Base-by-base conservation (phyloP, 441 rosid species). In the Sinapis alba region DNA sequence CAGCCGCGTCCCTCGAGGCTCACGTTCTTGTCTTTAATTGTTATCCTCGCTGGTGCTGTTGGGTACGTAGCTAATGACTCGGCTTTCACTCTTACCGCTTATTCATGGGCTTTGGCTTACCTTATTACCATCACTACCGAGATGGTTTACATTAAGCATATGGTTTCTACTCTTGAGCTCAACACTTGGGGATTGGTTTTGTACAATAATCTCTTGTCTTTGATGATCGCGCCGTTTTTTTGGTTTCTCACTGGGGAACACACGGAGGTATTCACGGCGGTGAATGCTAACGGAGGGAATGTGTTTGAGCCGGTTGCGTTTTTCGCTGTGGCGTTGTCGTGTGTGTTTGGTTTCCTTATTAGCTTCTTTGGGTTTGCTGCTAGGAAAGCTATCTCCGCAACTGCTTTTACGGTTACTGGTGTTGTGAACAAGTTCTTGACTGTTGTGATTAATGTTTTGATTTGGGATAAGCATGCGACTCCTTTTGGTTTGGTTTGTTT, bases 381-480 rank as follows among this genome's bases (percentile, higher is more conserved):
- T n/a, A 88, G 99, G 83, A 87, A 80, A 83, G 98, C 97, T 0
- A 87, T 95, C 50, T 95, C 98, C 3, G 98, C 99, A 3, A 95
- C 98, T 0, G 98, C 99, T 2, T 95, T 92, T 68, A 95, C 99
- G 0, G 98, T 95, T 32, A 95, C 98, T 5, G 99, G 99, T 51
- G 99, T 92, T 64, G 99, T 95, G 36, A 92, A 95, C 77, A 95
- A 95, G 87, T 95, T 95, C 57, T 94, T 95, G 45, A 95, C 97
- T 0, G 97, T 95, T 74, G 88, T 87, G 63, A 92, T 95, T 82
- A 92, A 95, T 83, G 97, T 95, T 62, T 12, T 88, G 78, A 93
- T 95, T 43, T 95, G 99, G 99, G 99, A 92, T 80, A 95, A 95
- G 80, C 99, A 95, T 54, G 99, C 98, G 0, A 90, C 84, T 81